phyloP scores from a whole-genome alignment of 306 rosid species.

The Glycine soja region DNA sequence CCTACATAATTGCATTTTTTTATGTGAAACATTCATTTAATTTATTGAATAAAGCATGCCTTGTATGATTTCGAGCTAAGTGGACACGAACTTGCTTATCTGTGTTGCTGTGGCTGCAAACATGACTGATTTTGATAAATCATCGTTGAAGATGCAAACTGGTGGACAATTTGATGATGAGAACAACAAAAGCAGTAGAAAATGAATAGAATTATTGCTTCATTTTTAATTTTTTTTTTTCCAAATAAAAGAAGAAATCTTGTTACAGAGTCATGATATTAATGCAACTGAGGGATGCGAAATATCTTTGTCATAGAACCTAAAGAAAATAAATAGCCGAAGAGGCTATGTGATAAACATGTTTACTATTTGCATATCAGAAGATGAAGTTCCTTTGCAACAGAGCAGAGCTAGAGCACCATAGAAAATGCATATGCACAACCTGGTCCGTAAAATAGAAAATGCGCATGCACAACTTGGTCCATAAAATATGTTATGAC shows the following conservation, averaged over 20 bases:
- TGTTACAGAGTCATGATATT: not conserved
- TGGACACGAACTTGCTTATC: conserved; percentile 16
- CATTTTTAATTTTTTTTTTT: not conserved
- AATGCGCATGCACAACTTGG: conserved; percentile 1
- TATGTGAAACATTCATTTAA: conserved; percentile 33
- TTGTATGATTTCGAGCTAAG: not conserved
- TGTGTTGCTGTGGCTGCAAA: conserved; percentile 18
- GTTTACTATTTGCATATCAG: conserved; percentile 29
- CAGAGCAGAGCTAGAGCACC: conserved; percentile 22
- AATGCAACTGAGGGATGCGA: conserved; percentile 5
- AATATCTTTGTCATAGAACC: not conserved
- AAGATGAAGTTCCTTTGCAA: conserved; percentile 12
- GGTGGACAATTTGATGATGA: conserved; percentile 13
- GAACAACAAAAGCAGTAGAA: conserved; percentile 19
- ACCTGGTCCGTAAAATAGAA: conserved; percentile 20
- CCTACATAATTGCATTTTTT: not conserved
- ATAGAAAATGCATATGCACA: not conserved
- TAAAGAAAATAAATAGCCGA: not conserved
- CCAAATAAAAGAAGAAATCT: conserved; percentile 6
- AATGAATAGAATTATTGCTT: not conserved
- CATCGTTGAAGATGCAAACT: not conserved
- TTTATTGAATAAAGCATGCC: conserved; percentile 35
- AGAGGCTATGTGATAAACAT: not conserved
- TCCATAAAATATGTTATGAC: conserved; percentile 20
- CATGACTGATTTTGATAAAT: not conserved